Percentiles rank a stretch among this genome's conserved stretches.
Conservation (phyloP, 2,329 filamentous ascomycete species). For the Lachnellula arida region DNA sequence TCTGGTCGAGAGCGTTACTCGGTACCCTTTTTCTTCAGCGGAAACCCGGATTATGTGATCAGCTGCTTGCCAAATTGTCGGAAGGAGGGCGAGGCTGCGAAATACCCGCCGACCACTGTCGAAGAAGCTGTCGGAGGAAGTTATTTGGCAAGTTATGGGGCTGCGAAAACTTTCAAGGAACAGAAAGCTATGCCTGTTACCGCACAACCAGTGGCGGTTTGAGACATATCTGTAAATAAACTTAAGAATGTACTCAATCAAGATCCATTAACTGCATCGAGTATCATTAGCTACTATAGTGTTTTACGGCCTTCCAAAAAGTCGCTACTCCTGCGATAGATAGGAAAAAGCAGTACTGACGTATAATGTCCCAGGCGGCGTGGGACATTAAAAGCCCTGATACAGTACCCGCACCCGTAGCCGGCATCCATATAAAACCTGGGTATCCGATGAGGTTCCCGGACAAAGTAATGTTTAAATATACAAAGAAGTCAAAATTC, state of each 20-base stretch:
- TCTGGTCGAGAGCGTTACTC: no score
- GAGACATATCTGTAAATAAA: neutral
- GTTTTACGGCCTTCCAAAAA: no score
- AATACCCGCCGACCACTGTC: slow-evolving; percentile 40
- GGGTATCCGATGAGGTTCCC: no score
- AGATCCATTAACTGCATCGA: no score
- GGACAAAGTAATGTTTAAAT: no score
- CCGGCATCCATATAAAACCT: no score
- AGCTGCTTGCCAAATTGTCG: slow-evolving; percentile 40
- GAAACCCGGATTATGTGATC: slow-evolving; percentile 43
- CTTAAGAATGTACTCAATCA: neutral
- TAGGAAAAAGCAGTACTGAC: no score
- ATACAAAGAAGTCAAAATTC: no score
- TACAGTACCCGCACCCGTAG: no score
- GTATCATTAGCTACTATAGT: neutral
- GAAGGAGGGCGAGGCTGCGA: slow-evolving; percentile 33
- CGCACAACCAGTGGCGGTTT: slow-evolving; percentile 1
- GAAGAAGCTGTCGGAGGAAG: slow-evolving; percentile 36
- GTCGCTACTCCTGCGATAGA: no score
- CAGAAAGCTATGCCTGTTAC: slow-evolving; percentile 15
- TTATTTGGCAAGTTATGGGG: slow-evolving; percentile 41
- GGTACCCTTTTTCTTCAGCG: slow-evolving; percentile 16
- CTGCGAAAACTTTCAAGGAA: slow-evolving; percentile 38
- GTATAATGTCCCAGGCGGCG: no score
- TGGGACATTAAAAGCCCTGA: neutral